phyloP scores from a whole-genome alignment of 2,329 filamentous ascomycete species.

The Aspergillus alliaceus region DNA sequence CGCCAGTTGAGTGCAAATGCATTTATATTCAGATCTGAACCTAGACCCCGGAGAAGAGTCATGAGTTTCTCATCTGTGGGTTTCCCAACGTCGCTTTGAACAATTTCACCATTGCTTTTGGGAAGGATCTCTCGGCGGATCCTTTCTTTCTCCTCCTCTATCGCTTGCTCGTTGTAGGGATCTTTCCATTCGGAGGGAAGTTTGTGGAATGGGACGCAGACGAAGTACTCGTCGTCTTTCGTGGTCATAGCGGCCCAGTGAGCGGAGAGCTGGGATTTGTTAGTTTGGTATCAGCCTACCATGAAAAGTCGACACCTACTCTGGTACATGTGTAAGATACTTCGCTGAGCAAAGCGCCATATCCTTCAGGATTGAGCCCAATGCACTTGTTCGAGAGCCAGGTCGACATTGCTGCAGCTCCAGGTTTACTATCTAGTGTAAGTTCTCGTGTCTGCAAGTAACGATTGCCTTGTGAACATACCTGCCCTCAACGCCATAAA shows the following conservation, averaged over 20 bases:
- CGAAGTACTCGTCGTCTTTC: neutral
- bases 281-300: neutral
- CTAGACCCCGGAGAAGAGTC: conserved; percentile 42
- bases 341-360: conserved; percentile 46
- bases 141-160: neutral
- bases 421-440: conserved; percentile 44
- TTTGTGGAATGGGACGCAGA: conserved; percentile 8
- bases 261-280: neutral
- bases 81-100: neutral
- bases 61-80: conserved; percentile 33
- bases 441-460: neutral
- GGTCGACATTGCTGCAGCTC: conserved; percentile 46
- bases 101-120: neutral
- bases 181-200: conserved; percentile 5
- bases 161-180: neutral
- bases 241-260: neutral
- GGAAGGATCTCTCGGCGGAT: neutral
- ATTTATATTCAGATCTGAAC: conserved; percentile 49
- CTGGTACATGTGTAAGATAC: conserved; percentile 47
- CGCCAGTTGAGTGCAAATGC: conserved; percentile 41
- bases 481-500: conserved; percentile 46
- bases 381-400: conserved; percentile 49
- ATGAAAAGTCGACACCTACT: conserved; percentile 23
- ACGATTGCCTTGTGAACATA: neutral
- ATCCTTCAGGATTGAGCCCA: conserved; percentile 45